Evolutionary conservation across 768 basidiomycete genomes (phyloP).

Genomic region (Butyriboletus loyo): DNA sequence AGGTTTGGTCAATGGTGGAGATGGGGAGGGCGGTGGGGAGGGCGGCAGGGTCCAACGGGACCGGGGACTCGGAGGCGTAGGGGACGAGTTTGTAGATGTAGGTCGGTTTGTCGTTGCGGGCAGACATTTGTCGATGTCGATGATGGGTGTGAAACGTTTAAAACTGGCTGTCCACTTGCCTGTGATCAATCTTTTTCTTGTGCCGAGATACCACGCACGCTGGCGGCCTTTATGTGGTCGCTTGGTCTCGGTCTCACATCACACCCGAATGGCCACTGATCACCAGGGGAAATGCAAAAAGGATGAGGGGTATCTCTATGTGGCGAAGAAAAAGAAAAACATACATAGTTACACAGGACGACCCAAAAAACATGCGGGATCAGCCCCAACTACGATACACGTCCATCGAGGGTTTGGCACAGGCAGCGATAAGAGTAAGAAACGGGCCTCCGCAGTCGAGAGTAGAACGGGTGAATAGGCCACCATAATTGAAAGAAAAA

Average conservation of each 20-base stretch:
- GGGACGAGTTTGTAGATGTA: conserved; percentile 64
- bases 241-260: background rate
- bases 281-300: background rate
- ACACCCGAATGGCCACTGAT: background rate
- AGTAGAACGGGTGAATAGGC: conserved; percentile 6
- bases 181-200: too few species aligned
- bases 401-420: conserved; percentile 16
- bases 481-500: conserved; percentile 9
- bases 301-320: conserved; percentile 29
- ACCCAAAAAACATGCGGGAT: conserved; percentile 8
- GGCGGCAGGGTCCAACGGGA: conserved; percentile 30
- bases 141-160: background rate
- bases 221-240: too few species aligned
- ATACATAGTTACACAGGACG: conserved; percentile 28
- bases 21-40: conserved; percentile 48
- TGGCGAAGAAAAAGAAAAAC: conserved; percentile 4
- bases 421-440: conserved; percentile 9
- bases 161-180: too few species aligned
- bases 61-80: conserved; percentile 34
- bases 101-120: conserved; percentile 31
- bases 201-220: too few species aligned
- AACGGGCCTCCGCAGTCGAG: conserved; percentile 8
- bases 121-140: conserved; percentile 3
- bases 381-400: conserved; percentile 15
- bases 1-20: conserved; percentile 44